A percentile compares a stretch with the other conserved stretches of the same genome.
Conservation (phyloP, 2,329 filamentous ascomycete species). For the Fusarium marasasianum region DNA sequence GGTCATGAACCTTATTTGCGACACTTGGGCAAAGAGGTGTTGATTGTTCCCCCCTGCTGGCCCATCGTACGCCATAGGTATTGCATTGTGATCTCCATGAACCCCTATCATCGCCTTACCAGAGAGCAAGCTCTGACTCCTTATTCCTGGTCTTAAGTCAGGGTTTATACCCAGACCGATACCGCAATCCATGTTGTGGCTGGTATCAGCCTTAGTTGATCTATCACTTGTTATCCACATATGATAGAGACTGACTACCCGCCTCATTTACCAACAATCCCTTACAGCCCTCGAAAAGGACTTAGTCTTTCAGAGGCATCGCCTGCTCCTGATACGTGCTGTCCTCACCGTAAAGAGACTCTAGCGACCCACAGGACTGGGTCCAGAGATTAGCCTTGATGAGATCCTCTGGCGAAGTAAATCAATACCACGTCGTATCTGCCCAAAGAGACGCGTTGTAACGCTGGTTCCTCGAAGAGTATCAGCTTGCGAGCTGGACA, state of each 20-base stretch:
- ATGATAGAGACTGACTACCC: not conserved
- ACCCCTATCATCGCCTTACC: constrained; percentile 6
- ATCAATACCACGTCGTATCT: constrained; percentile 24
- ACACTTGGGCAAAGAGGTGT: not conserved
- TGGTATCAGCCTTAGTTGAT: constrained; percentile 15
- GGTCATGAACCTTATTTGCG: not conserved
- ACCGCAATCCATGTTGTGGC: constrained; percentile 17
- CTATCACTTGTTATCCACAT: constrained; percentile 8
- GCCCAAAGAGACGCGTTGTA: constrained; percentile 7
- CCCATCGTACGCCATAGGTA: not conserved
- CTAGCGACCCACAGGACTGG: constrained; percentile 22
- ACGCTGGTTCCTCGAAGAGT: constrained; percentile 10
- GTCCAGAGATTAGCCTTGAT: constrained; percentile 20
- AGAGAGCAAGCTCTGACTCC: not conserved
- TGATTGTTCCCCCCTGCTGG: not conserved
- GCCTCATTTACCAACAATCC: constrained; percentile 16
- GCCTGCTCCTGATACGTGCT: not conserved
- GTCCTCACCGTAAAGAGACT: constrained; percentile 12
- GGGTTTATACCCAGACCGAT: not conserved
- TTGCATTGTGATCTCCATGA: constrained; percentile 7
- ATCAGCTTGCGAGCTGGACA: constrained; percentile 23
- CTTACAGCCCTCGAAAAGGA: not conserved
- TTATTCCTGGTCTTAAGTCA: not conserved
- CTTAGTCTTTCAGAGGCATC: not conserved
- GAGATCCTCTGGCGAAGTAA: constrained; percentile 28